A percentile compares a stretch with the other conserved stretches of the same genome.
Conservation (phyloP, 2,329 filamentous ascomycete genomes). For the Trichoderma atrobrunneum region DNA sequence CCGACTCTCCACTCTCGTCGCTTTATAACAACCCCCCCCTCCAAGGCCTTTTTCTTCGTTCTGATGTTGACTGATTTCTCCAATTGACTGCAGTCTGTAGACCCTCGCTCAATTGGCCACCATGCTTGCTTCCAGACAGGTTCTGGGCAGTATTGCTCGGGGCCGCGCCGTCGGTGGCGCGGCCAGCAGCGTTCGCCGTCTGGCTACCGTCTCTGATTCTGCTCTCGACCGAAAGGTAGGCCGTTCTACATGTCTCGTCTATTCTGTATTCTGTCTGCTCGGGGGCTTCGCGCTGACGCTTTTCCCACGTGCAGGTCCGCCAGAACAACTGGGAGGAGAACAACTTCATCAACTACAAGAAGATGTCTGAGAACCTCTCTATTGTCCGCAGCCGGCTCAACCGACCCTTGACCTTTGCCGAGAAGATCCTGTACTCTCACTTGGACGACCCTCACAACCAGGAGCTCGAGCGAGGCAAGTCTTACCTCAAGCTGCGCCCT, state of each 20-base stretch:
- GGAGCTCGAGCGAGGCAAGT: constrained; percentile 92
- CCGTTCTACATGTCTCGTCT: neutral
- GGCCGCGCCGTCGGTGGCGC: constrained; percentile 53
- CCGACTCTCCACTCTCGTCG: constrained; percentile 23
- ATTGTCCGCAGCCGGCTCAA: constrained; percentile 88
- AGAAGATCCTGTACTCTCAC: constrained; percentile 99
- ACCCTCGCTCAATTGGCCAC: constrained; percentile 39
- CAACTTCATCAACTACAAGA: constrained; percentile 99
- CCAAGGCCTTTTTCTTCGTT: constrained; percentile 16
- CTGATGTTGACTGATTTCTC: constrained; percentile 19
- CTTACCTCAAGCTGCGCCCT: constrained; percentile 93
- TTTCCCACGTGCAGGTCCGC: constrained; percentile 55
- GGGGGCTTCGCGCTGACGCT: constrained; percentile 21
- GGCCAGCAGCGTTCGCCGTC: constrained; percentile 63
- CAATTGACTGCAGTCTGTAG: constrained; percentile 28
- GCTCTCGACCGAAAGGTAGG: constrained; percentile 84
- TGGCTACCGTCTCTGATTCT: constrained; percentile 84
- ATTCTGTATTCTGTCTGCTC: neutral
- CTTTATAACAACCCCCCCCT: constrained; percentile 25
- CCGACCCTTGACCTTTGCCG: constrained; percentile 88
- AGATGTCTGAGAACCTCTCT: constrained; percentile 96
- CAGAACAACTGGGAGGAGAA: constrained; percentile 96
- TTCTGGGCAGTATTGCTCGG: constrained; percentile 63
- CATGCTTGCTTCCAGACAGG: constrained; percentile 71
- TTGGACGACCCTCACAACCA: constrained; percentile 94